Conservation (phyloP, 371 early-diverging fungal genomes). For the Syncephalastrum sp. region DNA sequence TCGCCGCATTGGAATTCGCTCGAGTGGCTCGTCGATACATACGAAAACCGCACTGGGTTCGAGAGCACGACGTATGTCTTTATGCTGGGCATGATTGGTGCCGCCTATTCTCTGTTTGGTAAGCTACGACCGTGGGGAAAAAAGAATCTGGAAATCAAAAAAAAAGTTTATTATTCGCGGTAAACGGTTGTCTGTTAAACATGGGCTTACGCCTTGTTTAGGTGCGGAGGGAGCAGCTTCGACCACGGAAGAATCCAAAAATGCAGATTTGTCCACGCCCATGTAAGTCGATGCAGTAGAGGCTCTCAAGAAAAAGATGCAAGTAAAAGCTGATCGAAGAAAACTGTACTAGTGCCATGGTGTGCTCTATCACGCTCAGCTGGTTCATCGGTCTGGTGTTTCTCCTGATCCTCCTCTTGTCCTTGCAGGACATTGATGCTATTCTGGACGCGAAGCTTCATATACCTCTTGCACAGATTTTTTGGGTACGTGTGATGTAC, state of each 20-base stretch:
- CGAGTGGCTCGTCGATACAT: conserved; percentile 37
- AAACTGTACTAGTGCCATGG: conserved; percentile 30
- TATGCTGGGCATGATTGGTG: conserved; percentile 42
- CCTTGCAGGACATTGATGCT: conserved; percentile 39
- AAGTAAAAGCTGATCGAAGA: not conserved
- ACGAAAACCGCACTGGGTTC: conserved; percentile 44
- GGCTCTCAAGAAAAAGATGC: not conserved
- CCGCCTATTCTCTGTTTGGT: conserved; percentile 47
- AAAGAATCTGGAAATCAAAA: no score
- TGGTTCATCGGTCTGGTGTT: conserved; percentile 41
- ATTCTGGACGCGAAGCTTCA: conserved; percentile 28
- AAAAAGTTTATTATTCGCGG: not conserved
- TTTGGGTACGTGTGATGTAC: conserved; percentile 22
- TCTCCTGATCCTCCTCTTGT: conserved; percentile 33
- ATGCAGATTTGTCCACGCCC: conserved; percentile 41
- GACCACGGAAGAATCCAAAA: conserved; percentile 45
- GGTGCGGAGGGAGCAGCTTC: conserved; percentile 45
- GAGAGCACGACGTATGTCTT: conserved; percentile 37
- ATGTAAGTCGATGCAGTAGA: conserved; percentile 17
- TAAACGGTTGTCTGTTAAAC: not conserved
- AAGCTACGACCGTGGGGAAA: conserved; percentile 4
- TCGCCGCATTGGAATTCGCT: conserved; percentile 22
- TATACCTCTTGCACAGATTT: conserved; percentile 45
- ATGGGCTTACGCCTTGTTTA: conserved; percentile 1
- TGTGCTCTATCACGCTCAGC: conserved; percentile 32